phyloP scores from a whole-genome alignment of 129 eudicot species.

The Pseudognaphalium luteoalbum region DNA sequence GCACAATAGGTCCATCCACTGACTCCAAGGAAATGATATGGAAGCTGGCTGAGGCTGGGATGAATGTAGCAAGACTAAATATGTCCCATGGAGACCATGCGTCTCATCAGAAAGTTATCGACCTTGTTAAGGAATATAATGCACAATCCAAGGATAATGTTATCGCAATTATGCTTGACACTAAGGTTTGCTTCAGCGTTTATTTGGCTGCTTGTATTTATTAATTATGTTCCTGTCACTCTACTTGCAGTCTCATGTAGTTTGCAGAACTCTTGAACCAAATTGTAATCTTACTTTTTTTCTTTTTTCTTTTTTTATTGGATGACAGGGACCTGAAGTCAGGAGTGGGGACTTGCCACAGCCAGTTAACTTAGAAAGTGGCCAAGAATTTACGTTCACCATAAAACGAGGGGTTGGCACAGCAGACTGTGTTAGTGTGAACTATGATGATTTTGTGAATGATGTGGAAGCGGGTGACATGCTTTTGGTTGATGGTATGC shows the following conservation, averaged over 20 bases:
- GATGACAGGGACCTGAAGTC: slow-evolving; percentile 85
- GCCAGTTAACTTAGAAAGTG: slow-evolving; percentile 61
- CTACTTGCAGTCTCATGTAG: too few relatives aligned
- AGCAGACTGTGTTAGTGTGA: slow-evolving; percentile 89
- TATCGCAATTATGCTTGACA: slow-evolving; percentile 95
- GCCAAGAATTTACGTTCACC: slow-evolving; percentile 91
- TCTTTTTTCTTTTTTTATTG: not conserved
- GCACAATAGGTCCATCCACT: slow-evolving; percentile 98
- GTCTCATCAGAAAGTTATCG: slow-evolving; percentile 91
- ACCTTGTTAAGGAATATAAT: slow-evolving; percentile 88
- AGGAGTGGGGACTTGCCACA: slow-evolving; percentile 97
- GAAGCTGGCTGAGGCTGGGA: slow-evolving; percentile 98
- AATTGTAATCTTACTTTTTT: too few relatives aligned
- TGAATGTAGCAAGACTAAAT: slow-evolving; percentile 92
- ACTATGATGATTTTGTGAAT: slow-evolving; percentile 96
- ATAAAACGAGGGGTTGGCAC: slow-evolving; percentile 90
- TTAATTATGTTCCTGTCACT: not conserved
- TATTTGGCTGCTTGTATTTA: not conserved
- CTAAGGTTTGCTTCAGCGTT: slow-evolving; percentile 51
- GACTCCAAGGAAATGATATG: slow-evolving; percentile 93
- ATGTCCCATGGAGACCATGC: slow-evolving; percentile 98
- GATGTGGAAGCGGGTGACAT: slow-evolving; percentile 97
- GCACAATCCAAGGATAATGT: slow-evolving; percentile 91
- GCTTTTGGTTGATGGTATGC: slow-evolving; percentile 95
- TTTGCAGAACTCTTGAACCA: too few relatives aligned